Conservation (phyloP, 768 basidiomycete species). For the Pleurotus sapidus region DNA sequence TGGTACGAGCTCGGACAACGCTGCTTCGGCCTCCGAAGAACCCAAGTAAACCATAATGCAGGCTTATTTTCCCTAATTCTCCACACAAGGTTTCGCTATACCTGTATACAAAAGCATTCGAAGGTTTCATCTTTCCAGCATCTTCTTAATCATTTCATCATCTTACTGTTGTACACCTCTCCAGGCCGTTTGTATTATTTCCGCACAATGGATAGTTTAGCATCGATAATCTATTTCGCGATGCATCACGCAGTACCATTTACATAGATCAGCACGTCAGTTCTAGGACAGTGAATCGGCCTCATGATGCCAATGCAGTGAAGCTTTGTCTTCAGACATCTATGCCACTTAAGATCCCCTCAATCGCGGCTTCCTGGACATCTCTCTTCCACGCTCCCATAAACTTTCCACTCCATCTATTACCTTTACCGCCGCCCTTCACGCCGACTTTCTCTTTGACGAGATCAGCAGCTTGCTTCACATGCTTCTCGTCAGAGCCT, state of each 20-base stretch:
- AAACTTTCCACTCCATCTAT: constrained; percentile 74
- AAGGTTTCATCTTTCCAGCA: neutral
- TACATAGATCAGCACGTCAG: too few species aligned
- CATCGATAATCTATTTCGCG: too few species aligned
- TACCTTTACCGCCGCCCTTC: constrained; percentile 79
- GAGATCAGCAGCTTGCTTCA: constrained; percentile 56
- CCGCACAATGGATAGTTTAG: too few species aligned
- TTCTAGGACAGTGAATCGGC: too few species aligned
- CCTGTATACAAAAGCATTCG: neutral
- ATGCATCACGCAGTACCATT: too few species aligned
- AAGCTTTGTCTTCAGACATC: neutral
- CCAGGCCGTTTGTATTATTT: too few species aligned
- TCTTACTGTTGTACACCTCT: too few species aligned
- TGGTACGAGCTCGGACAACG: constrained; percentile 14
- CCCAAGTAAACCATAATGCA: constrained; percentile 11
- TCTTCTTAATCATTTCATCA: too few species aligned
- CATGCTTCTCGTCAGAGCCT: constrained; percentile 56
- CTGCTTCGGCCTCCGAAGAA: constrained; percentile 7
- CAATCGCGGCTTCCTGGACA: constrained; percentile 38
- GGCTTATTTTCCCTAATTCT: too few species aligned
- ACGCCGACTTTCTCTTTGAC: constrained; percentile 56
- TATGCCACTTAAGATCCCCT: constrained; percentile 30
- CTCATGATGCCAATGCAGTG: too few species aligned
- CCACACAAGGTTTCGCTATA: too few species aligned
- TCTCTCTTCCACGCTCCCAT: constrained; percentile 59